Conservation (phyloP, 495 filamentous ascomycete genomes). For the Xylaria cubensis region DNA sequence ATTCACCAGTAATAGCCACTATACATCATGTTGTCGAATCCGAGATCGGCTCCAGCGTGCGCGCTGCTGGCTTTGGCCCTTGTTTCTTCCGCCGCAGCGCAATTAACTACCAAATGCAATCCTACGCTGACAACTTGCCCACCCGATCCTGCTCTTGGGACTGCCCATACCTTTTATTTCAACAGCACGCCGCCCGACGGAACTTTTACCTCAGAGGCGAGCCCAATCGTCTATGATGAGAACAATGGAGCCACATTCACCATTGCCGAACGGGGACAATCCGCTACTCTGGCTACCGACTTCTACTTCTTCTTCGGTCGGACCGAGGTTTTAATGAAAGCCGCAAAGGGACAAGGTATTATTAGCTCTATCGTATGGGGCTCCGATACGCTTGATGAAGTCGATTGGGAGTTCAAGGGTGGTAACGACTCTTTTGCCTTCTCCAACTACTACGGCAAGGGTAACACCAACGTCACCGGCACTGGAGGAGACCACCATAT, state of each 20-base stretch:
- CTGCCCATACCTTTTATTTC: constrained; percentile 63
- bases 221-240: constrained; percentile 58
- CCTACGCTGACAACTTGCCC: constrained; percentile 68
- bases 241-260: constrained; percentile 72
- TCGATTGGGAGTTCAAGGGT: constrained; percentile 89
- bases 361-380: constrained; percentile 84
- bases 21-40: constrained; percentile 42
- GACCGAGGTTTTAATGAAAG: constrained; percentile 74
- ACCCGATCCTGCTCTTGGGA: constrained; percentile 67
- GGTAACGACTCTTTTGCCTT: constrained; percentile 66
- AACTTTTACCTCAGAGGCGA: constrained; percentile 68
- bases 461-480: constrained; percentile 64
- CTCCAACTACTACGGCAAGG: constrained; percentile 90
- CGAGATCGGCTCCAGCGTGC: constrained; percentile 43
- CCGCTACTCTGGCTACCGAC: constrained; percentile 74
- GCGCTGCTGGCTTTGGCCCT: constrained; percentile 50
- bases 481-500: constrained; percentile 42
- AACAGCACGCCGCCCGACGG: constrained; percentile 65
- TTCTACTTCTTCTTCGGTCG: constrained; percentile 83
- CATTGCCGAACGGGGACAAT: constrained; percentile 71
- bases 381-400: constrained; percentile 86
- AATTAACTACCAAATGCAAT: constrained; percentile 72
- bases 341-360: constrained; percentile 74
- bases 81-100: constrained; percentile 55
- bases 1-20: background rate